phyloP scores from a whole-genome alignment of 163 green algal genomes.

The Scenedesmus sp. region DNA sequence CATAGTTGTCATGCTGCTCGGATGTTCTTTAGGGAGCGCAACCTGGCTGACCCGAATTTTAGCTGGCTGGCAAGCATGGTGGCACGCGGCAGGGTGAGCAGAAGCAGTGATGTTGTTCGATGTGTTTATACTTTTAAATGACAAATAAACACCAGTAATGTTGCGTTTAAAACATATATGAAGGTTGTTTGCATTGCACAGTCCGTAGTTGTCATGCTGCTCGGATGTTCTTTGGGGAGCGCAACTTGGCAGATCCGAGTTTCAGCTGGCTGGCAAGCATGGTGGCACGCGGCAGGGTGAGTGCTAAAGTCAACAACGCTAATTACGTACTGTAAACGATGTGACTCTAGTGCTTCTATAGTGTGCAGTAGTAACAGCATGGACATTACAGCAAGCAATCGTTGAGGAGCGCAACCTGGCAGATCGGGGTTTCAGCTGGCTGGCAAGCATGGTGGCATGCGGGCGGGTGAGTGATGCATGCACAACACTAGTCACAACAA shows the following conservation, averaged over 20 bases:
- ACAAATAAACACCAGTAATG: too few species aligned
- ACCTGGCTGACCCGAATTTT: not conserved
- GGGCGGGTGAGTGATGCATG: not conserved
- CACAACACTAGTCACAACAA: too few species aligned
- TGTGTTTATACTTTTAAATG: too few species aligned
- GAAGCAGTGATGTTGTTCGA: too few species aligned
- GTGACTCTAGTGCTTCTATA: too few species aligned
- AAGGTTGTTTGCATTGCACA: not conserved
- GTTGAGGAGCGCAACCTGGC: too few species aligned
- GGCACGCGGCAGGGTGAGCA: not conserved
- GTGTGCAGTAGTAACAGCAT: too few species aligned
- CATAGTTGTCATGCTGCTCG: not conserved
- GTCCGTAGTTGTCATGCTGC: not conserved
- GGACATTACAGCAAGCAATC: too few species aligned
- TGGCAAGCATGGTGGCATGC: not conserved
- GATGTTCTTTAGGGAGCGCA: conserved; percentile 34
- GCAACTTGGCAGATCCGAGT: not conserved
- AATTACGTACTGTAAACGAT: too few species aligned
- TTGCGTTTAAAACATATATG: too few species aligned
- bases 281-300: not conserved
- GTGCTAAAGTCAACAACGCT: not conserved
- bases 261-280: conserved; percentile 51
- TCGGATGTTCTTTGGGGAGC: conserved; percentile 38
- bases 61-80: conserved; percentile 52
- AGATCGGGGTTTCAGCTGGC: not conserved